phyloP scores from a whole-genome alignment of 2,329 filamentous ascomycete genomes.

The Ophiocordyceps robertsii region DNA sequence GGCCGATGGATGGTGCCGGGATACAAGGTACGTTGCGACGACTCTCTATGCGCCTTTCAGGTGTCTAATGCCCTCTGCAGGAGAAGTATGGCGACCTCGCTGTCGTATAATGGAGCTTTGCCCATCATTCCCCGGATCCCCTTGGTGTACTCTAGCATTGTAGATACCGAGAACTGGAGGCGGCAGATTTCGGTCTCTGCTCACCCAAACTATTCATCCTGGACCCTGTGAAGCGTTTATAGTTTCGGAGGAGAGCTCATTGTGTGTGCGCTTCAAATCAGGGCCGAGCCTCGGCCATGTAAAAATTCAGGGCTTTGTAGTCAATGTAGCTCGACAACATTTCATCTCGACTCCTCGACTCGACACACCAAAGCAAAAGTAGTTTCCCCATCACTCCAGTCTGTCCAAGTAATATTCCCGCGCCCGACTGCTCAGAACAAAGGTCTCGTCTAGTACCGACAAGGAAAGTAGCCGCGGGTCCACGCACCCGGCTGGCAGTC shows the following conservation, averaged over 20 bases:
- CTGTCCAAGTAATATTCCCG: too few relatives aligned
- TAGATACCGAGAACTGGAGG: conserved; percentile 41
- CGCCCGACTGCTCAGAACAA: too few relatives aligned
- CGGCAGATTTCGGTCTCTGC: conserved; percentile 18
- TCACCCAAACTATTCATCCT: conserved; percentile 13
- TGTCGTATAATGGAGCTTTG: conserved; percentile 56
- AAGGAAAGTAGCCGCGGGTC: too few relatives aligned
- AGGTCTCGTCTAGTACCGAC: too few relatives aligned
- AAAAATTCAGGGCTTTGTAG: too few relatives aligned
- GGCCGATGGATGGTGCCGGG: conserved; percentile 96
- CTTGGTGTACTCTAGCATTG: conserved; percentile 57
- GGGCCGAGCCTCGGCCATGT: too few relatives aligned
- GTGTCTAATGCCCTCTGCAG: conserved; percentile 43
- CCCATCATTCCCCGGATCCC: conserved; percentile 27
- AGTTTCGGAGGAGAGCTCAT: background rate
- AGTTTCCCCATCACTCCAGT: too few relatives aligned
- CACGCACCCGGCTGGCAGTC: too few relatives aligned
- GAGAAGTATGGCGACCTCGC: conserved; percentile 99
- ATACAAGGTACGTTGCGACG: conserved; percentile 68
- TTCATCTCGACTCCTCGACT: too few relatives aligned
- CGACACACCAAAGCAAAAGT: too few relatives aligned
- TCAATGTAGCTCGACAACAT: too few relatives aligned
- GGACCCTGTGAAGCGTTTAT: conserved; percentile 1
- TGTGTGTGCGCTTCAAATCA: too few relatives aligned
- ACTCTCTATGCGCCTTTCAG: background rate